A percentile compares a stretch with the other conserved stretches of the same genome.
These are phyloP conservation scores for Thuja plicata DNA, from an alignment of 83 land plant species.

Conservation along the genomic window DNA sequence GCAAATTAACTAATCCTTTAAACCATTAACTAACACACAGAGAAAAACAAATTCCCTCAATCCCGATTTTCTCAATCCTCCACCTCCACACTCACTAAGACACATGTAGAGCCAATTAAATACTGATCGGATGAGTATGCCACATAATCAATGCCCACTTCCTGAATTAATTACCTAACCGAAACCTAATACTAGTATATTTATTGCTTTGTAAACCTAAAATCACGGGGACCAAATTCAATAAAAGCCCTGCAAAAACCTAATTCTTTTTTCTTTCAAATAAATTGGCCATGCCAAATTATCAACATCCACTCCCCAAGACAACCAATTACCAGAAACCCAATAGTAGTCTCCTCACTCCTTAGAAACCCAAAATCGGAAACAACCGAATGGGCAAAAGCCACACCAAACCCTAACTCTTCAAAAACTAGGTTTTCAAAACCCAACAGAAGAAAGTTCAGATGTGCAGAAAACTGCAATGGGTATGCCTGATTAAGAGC, in stretches of 20 bases:
- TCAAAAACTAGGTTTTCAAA: background rate
- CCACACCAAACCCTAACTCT: background rate
- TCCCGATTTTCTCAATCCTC: background rate
- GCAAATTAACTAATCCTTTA: background rate
- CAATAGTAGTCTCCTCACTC: background rate
- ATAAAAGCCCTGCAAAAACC: background rate
- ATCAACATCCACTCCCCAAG: background rate
- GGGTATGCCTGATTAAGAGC: background rate
- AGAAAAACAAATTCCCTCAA: background rate
- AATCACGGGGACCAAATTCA: background rate
- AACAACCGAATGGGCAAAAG: background rate
- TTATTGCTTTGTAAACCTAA: too few species aligned
- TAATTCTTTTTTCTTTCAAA: background rate
- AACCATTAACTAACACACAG: background rate
- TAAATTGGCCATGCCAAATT: background rate
- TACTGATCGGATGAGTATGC: too few species aligned
- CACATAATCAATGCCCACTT: too few species aligned
- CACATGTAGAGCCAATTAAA: too few species aligned
- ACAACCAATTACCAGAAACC: background rate
- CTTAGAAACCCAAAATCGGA: background rate
- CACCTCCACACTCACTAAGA: background rate
- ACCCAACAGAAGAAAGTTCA: background rate
- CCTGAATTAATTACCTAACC: too few species aligned
- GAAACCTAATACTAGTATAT: too few species aligned
- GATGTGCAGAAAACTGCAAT: background rate